Conservation (phyloP, 2,329 filamentous ascomycete genomes). For the Colletotrichum liaoningense region DNA sequence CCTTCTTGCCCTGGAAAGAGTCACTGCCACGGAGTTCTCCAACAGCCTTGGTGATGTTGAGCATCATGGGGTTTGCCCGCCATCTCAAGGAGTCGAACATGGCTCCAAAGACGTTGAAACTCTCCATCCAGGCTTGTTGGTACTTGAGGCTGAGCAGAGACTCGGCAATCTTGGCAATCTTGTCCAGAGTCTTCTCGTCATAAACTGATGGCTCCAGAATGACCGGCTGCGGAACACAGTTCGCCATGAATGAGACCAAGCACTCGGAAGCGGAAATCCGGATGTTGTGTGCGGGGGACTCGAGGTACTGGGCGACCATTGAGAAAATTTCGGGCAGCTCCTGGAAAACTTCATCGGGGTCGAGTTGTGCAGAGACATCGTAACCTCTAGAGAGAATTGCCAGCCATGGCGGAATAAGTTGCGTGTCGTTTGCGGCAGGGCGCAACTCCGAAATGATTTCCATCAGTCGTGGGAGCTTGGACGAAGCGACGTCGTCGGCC, state of each 20-base stretch:
- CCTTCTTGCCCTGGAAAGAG: conserved; percentile 92
- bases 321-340: conserved; percentile 88
- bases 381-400: conserved; percentile 95
- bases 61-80: conserved; percentile 83
- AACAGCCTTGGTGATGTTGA: conserved; percentile 79
- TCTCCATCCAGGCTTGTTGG: conserved; percentile 93
- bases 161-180: conserved; percentile 78
- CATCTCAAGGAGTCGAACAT: conserved; percentile 90
- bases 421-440: conserved; percentile 92
- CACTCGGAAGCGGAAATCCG: conserved; percentile 95
- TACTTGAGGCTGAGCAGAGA: conserved; percentile 89
- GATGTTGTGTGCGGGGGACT: conserved; percentile 91
- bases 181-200: conserved; percentile 90
- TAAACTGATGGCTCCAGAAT: conserved; percentile 91
- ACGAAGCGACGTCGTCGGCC: conserved; percentile 86
- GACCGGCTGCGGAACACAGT: conserved; percentile 85
- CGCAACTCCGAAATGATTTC: conserved; percentile 93
- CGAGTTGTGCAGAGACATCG: conserved; percentile 89
- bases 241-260: conserved; percentile 90
- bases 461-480: conserved; percentile 88
- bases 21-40: conserved; percentile 90
- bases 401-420: conserved; percentile 95
- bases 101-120: conserved; percentile 87
- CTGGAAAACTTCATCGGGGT: conserved; percentile 90
- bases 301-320: conserved; percentile 83